Percentiles rank a stretch among this genome's conserved stretches.
phyloP scores from a whole-genome alignment of 2,329 filamentous ascomycete species.

The Colletotrichum eremochloae region DNA sequence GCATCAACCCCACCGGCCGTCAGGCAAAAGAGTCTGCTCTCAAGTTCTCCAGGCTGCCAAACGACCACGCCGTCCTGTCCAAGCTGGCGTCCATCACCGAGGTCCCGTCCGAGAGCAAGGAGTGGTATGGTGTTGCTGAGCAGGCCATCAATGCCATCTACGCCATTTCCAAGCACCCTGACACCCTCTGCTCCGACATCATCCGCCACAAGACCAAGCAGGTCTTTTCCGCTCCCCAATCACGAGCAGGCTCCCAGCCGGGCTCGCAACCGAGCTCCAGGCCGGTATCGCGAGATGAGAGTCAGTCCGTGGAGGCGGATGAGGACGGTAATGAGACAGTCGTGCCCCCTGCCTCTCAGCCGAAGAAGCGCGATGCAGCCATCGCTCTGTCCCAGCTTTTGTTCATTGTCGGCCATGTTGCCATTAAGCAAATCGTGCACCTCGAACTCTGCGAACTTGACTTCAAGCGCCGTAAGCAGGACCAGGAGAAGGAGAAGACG shows the following conservation, averaged over 20 bases:
- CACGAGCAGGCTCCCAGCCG: slow-evolving; percentile 46
- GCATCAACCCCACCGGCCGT: slow-evolving; percentile 89
- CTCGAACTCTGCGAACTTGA: slow-evolving; percentile 97
- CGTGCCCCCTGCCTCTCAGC: slow-evolving; percentile 51
- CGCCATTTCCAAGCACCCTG: slow-evolving; percentile 91
- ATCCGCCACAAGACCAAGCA: slow-evolving; percentile 86
- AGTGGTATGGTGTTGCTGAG: slow-evolving; percentile 96
- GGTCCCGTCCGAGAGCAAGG: slow-evolving; percentile 88
- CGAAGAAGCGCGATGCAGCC: slow-evolving; percentile 74
- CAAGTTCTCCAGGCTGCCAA: slow-evolving; percentile 83
- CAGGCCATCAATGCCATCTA: slow-evolving; percentile 98
- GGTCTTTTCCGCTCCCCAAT: slow-evolving; percentile 72
- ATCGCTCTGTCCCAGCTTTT: slow-evolving; percentile 89
- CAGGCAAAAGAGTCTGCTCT: slow-evolving; percentile 79
- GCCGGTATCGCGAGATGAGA: slow-evolving; percentile 31
- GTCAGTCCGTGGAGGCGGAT: slow-evolving; percentile 42
- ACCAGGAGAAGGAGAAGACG: slow-evolving; percentile 78
- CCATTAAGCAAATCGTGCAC: slow-evolving; percentile 99
- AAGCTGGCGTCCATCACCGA: slow-evolving; percentile 88
- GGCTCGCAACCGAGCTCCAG: slow-evolving; percentile 62
- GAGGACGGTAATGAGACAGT: slow-evolving; percentile 46
- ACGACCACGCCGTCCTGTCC: slow-evolving; percentile 89
- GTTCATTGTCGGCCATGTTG: slow-evolving; percentile 95
- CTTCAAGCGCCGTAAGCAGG: slow-evolving; percentile 95
- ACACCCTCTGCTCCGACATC: slow-evolving; percentile 91